Evolutionary conservation across 495 filamentous ascomycete species (phyloP).

Genomic region (Trichocladium uniseriatum): DNA sequence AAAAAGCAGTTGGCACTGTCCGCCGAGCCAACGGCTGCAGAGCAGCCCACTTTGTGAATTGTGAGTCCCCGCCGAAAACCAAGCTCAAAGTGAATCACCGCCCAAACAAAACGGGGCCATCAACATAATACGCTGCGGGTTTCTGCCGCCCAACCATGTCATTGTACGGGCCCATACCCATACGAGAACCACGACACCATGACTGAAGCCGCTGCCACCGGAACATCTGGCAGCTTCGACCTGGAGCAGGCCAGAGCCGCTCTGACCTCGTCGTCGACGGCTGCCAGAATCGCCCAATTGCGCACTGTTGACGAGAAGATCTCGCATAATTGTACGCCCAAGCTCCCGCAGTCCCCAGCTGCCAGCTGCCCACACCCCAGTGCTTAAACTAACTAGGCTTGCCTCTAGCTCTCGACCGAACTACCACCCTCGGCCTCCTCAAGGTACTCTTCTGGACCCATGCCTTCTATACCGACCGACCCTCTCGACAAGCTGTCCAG

Average conservation of each 20-base stretch:
- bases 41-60: conserved; percentile 20
- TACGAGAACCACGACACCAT: conserved; percentile 29
- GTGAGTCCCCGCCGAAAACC: conserved; percentile 25
- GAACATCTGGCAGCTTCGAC: conserved; percentile 28
- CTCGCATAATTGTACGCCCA: conserved; percentile 34
- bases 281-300: conserved; percentile 34
- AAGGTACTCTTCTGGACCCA: conserved; percentile 74
- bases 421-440: conserved; percentile 40
- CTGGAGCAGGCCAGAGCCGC: conserved; percentile 27
- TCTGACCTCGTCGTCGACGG: conserved; percentile 43
- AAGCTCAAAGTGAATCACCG: conserved; percentile 5
- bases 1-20: conserved; percentile 5
- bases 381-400: neutral
- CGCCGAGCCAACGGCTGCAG: conserved; percentile 6
- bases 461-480: conserved; percentile 74
- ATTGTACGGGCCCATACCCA: conserved; percentile 22
- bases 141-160: conserved; percentile 22
- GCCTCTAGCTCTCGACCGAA: conserved; percentile 32
- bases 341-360: no score
- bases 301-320: conserved; percentile 40
- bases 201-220: conserved; percentile 33
- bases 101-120: conserved; percentile 12
- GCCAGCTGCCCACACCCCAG: neutral
- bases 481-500: conserved; percentile 72
- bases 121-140: conserved; percentile 4